Conservation (phyloP, 257 asterid genomes). For the Nicotiana knightiana region DNA sequence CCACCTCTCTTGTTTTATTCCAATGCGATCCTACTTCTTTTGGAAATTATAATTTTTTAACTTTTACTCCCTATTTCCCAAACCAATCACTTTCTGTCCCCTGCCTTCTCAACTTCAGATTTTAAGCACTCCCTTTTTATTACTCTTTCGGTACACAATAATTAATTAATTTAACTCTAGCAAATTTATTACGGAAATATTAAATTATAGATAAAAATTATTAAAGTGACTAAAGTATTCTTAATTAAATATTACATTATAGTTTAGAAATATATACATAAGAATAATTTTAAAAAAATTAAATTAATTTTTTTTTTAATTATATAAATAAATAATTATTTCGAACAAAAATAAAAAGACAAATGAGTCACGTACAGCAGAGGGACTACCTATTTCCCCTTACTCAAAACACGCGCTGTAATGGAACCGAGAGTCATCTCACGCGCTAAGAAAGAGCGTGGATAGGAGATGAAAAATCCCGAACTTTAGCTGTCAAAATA, state of each 20-base stretch:
- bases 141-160: background rate
- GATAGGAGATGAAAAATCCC: background rate
- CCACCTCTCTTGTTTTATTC: background rate
- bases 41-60: background rate
- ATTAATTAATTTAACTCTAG: too few relatives aligned
- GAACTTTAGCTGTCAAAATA: constrained; percentile 10
- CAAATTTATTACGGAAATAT: too few relatives aligned
- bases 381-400: too few relatives aligned
- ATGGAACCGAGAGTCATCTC: background rate
- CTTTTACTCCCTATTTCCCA: background rate
- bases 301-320: too few relatives aligned
- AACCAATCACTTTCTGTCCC: background rate
- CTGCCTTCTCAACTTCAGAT: background rate
- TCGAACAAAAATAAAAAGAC: too few relatives aligned
- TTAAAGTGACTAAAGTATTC: too few relatives aligned
- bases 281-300: too few relatives aligned
- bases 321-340: too few relatives aligned
- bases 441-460: background rate
- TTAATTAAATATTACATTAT: too few relatives aligned
- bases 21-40: background rate
- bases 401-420: background rate
- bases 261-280: too few relatives aligned
- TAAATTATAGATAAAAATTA: too few relatives aligned
- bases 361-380: too few relatives aligned
- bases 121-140: background rate